Evolutionary conservation across 2,329 filamentous ascomycete species (phyloP).

Genomic region (Sarocladiaceae sp.): DNA sequence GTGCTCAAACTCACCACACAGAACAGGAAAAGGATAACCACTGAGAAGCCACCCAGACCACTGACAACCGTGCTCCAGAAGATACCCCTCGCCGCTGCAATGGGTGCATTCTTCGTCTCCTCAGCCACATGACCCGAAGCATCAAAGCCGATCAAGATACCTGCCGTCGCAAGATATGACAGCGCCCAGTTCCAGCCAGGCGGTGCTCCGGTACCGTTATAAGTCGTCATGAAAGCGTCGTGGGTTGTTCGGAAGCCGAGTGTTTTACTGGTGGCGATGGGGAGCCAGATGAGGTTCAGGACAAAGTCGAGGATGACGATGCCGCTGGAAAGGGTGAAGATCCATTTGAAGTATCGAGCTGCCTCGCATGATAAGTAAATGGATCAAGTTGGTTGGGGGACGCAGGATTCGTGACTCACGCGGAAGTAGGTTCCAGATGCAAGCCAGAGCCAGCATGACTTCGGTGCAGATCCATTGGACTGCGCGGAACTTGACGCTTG

Average conservation of each 20-base stretch:
- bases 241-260: conserved; percentile 55
- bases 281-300: conserved; percentile 57
- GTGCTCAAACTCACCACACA: conserved; percentile 49
- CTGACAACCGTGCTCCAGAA: conserved; percentile 57
- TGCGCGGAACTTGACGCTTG: conserved; percentile 52
- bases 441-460: conserved; percentile 44
- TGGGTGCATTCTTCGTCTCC: conserved; percentile 54
- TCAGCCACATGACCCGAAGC: conserved; percentile 58
- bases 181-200: conserved; percentile 61
- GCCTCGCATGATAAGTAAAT: background rate
- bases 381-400: background rate
- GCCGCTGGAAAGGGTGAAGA: conserved; percentile 45
- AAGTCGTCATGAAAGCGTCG: conserved; percentile 57
- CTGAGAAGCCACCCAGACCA: conserved; percentile 48
- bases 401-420: conserved; percentile 32
- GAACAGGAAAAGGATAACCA: conserved; percentile 57
- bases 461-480: conserved; percentile 59
- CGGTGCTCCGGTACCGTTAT: conserved; percentile 52
- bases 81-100: conserved; percentile 53
- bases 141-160: conserved; percentile 57
- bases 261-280: conserved; percentile 50
- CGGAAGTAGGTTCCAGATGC: conserved; percentile 44
- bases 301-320: conserved; percentile 55
- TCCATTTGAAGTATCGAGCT: conserved; percentile 41
- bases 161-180: conserved; percentile 56